Evolutionary conservation across 257 asterid species (phyloP).

Genomic region (Solanum gracilifrons): DNA sequence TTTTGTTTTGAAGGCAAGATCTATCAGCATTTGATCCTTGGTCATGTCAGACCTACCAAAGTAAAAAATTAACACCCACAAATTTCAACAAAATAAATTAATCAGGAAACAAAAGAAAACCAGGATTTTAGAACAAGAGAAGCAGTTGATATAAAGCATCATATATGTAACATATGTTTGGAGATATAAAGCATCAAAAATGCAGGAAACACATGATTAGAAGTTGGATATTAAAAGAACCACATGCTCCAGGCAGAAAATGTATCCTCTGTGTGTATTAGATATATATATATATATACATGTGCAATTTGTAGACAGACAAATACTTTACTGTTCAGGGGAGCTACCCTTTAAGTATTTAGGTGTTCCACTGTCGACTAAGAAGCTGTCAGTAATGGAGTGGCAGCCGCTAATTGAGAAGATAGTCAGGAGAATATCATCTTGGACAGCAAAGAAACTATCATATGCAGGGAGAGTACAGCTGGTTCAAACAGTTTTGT

Average conservation of each 20-base stretch:
- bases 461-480: no score
- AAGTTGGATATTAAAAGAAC: not conserved
- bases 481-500: no score
- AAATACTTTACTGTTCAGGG: not conserved
- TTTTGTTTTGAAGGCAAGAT: conserved; percentile 56
- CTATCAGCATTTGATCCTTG: conserved; percentile 66
- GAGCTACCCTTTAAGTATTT: no score
- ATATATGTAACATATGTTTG: not conserved
- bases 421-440: no score
- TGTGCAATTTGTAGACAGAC: not conserved
- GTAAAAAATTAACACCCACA: conserved; percentile 9
- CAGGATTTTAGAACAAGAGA: not conserved
- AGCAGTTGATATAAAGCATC: not conserved
- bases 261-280: no score
- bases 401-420: no score
- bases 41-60: conserved; percentile 54
- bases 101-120: not conserved
- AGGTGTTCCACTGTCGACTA: no score
- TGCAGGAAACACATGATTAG: not conserved
- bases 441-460: no score
- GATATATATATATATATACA: no score
- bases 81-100: not conserved
- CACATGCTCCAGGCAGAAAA: not conserved
- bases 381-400: no score
- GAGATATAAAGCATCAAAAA: not conserved